Evolutionary conservation across 805 yeast species (phyloP).

Genomic region (Saccharomycopsis schoenii): DNA sequence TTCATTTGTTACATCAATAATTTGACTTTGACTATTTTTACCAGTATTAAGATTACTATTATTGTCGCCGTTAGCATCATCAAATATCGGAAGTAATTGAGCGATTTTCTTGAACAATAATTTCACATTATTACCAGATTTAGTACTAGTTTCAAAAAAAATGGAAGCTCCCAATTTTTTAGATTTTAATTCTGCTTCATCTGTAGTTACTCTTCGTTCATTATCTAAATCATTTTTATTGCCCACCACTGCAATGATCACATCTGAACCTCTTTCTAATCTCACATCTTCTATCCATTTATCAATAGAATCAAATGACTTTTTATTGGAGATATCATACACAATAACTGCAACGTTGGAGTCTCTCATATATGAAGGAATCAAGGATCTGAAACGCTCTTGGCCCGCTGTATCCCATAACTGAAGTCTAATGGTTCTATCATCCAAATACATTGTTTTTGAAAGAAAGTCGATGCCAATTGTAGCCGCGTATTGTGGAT

Average conservation of each 20-base stretch:
- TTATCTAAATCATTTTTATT: conserved; percentile 78
- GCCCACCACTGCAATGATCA: conserved; percentile 83
- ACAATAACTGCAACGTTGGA: conserved; percentile 96
- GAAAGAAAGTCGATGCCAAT: conserved; percentile 94
- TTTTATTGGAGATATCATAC: conserved; percentile 82
- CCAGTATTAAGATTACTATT: conserved; percentile 18
- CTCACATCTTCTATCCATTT: conserved; percentile 95
- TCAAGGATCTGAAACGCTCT: conserved; percentile 87
- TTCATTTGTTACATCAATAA: conserved; percentile 35
- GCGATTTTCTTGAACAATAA: conserved; percentile 84
- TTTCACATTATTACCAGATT: conserved; percentile 91
- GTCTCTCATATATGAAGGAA: conserved; percentile 93
- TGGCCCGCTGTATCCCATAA: conserved; percentile 98
- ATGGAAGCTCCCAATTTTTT: conserved; percentile 63
- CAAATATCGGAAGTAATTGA: conserved; percentile 76
- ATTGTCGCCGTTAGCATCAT: conserved; percentile 11
- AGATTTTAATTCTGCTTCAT: conserved; percentile 78
- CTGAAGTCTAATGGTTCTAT: conserved; percentile 88
- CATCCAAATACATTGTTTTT: conserved; percentile 91
- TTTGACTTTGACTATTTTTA: conserved; percentile 26
- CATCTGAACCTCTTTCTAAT: conserved; percentile 85
- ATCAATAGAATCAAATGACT: conserved; percentile 72
- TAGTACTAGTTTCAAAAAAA: conserved; percentile 89
- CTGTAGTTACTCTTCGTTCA: conserved; percentile 70
- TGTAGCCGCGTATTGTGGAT: conserved; percentile 92